Base-by-base conservation (phyloP, 768 basidiomycete species). In the Suillus americanus region DNA sequence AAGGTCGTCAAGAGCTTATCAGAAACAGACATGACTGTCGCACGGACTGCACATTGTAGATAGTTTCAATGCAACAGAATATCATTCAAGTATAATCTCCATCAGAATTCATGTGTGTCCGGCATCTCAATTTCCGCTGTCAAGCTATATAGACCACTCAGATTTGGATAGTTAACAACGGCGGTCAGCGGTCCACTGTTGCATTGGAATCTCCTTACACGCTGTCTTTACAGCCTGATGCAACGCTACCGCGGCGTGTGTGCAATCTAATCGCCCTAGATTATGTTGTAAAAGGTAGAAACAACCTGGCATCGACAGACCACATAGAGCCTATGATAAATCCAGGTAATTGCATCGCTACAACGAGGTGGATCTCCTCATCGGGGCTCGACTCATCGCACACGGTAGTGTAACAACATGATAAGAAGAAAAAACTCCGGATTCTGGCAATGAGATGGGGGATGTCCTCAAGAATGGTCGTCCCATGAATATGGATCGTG, bases 291-390 rank as follows among this genome's bases (percentile, higher is more conserved):
- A 64, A 74, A 75, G 20, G 61, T 64, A 40, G 16, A 45, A 28
- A 75, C 70, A 63, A 70, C 65, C 4, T 40, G 28, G 13, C 70
- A 46, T 75, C 70, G 30, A 74, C 72, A 3, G 70, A 67, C 74
- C 75, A 76, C 66, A 77, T 65, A 25, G 77, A 75, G 33, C 75
- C 79, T 8, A 79, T 69, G 13, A 79, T 76, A 50, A 76, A 78
- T 1, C 76, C 77, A 1, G 69, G 63, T 41, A 79, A 78, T 46
- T 76, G 74, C 69, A 79, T 69, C 23, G 71, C 78, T 1, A 72
- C 69, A 1, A 79, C 78, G 7, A 79, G 71, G 33, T 75, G 73
- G 6, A 79, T 66, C 10, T 70, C 65, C 20, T 45, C 78, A 64
- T 79, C 72, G 0, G 75, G 72, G 5, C 71, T 70, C 0, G 62